These are phyloP conservation scores for Brassica cretica DNA, from an alignment of 345 rosid species.

Conservation along the genomic window DNA sequence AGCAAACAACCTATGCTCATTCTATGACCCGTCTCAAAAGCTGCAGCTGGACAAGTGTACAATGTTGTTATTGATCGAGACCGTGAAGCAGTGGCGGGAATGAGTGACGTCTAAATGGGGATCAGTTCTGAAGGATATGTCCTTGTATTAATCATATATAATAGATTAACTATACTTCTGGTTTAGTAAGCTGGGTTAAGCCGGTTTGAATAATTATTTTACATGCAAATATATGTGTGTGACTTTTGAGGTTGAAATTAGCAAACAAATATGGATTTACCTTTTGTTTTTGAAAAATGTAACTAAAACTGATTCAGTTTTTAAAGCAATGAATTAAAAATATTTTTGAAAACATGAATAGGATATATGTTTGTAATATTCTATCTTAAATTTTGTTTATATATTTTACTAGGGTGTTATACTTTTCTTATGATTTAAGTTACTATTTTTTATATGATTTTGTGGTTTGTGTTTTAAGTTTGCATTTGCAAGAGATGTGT, in stretches of 20 bases:
- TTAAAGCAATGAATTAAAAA: not conserved
- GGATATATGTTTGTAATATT: not conserved
- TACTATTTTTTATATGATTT: too few relatives aligned
- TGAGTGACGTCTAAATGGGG: not conserved
- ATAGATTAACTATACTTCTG: not conserved
- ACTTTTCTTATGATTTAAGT: too few relatives aligned
- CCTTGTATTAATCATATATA: too few relatives aligned
- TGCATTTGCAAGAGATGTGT: too few relatives aligned
- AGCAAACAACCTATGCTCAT: not conserved
- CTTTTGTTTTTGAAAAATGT: too few relatives aligned
- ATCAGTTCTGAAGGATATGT: too few relatives aligned
- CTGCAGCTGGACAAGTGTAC: not conserved
- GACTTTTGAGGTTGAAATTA: not conserved
- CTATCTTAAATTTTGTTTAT: not conserved
- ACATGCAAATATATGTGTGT: too few relatives aligned
- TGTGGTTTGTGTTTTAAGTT: too few relatives aligned
- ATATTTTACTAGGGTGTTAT: not conserved
- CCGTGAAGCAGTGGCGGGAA: not conserved
- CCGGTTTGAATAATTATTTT: not conserved
- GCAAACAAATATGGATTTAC: not conserved
- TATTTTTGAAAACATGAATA: not conserved
- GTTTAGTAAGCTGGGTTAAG: not conserved
- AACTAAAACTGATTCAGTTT: not conserved
- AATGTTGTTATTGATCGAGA: not conserved
- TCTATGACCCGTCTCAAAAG: not conserved